phyloP scores from a whole-genome alignment of 2,329 filamentous ascomycete species.

The Seiridium unicorne region DNA sequence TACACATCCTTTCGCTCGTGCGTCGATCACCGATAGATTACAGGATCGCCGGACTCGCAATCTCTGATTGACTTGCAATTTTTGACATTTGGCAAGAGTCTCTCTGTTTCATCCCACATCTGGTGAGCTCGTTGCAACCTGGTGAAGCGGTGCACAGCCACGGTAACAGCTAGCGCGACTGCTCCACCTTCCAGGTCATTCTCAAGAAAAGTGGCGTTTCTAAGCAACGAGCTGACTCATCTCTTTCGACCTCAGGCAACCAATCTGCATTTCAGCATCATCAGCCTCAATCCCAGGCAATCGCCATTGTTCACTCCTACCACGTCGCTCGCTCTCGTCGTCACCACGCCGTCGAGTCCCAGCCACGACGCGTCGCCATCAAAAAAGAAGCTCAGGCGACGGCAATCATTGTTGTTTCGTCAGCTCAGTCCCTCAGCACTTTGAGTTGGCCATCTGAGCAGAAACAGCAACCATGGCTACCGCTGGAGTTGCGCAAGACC shows the following conservation, averaged over 20 bases:
- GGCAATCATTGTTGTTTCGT: not conserved
- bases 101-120: no score
- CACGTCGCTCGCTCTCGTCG: not conserved
- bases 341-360: not conserved
- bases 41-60: no score
- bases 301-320: not conserved
- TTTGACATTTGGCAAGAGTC: no score
- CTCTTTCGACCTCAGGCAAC: constrained; percentile 1
- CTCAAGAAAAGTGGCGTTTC: not conserved
- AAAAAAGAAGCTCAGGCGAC: not conserved
- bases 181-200: constrained; percentile 3
- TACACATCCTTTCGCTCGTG: no score
- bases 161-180: not conserved
- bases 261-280: not conserved
- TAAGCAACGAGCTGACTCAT: constrained; percentile 5
- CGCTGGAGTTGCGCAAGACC: constrained; percentile 34
- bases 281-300: not conserved
- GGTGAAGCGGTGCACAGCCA: not conserved
- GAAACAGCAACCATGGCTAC: not conserved
- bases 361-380: not conserved
- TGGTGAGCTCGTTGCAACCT: no score
- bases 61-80: no score
- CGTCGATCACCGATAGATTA: no score
- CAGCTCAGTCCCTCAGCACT: not conserved
- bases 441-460: not conserved